Conservation (phyloP, 1,139 yeast species). For the Eremothecium coryli region DNA sequence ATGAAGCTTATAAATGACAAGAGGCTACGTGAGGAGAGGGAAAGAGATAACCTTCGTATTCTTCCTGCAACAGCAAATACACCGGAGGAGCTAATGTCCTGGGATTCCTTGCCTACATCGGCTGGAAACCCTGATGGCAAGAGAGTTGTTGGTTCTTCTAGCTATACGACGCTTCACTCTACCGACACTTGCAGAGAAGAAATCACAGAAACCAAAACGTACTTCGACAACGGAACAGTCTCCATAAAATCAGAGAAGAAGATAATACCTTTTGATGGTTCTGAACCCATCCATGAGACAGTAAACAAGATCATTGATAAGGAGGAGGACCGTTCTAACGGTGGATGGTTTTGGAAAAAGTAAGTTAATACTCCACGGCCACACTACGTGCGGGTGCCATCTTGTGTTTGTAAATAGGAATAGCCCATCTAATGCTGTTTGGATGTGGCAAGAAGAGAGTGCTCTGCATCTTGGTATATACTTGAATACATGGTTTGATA, state of each 20-base stretch:
- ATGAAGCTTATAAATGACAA: slow-evolving; percentile 35
- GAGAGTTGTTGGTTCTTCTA: slow-evolving; percentile 45
- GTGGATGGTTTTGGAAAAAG: slow-evolving; percentile 11
- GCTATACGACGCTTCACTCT: slow-evolving; percentile 38
- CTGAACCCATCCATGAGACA: slow-evolving; percentile 27
- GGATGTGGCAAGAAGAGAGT: too few species aligned
- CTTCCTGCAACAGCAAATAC: slow-evolving; percentile 22
- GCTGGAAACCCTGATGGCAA: slow-evolving; percentile 20
- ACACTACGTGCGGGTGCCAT: too few species aligned
- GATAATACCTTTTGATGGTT: slow-evolving; percentile 33
- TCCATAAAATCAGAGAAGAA: slow-evolving; percentile 33
- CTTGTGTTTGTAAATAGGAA: too few species aligned
- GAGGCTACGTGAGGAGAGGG: slow-evolving; percentile 24
- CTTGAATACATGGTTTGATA: too few species aligned
- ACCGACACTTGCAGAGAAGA: slow-evolving; percentile 50
- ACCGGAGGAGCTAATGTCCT: slow-evolving; percentile 29
- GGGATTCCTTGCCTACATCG: slow-evolving; percentile 5
- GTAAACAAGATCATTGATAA: slow-evolving; percentile 17
- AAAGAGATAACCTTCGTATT: slow-evolving; percentile 12
- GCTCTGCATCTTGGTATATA: too few species aligned
- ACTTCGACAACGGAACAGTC: slow-evolving; percentile 60
- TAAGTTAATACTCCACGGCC: neutral
- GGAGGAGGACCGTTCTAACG: slow-evolving; percentile 7
- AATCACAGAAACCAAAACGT: slow-evolving; percentile 43
- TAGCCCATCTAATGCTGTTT: too few species aligned